Conservation (phyloP, 495 filamentous ascomycete species). For the Aspergillus conjunctus region DNA sequence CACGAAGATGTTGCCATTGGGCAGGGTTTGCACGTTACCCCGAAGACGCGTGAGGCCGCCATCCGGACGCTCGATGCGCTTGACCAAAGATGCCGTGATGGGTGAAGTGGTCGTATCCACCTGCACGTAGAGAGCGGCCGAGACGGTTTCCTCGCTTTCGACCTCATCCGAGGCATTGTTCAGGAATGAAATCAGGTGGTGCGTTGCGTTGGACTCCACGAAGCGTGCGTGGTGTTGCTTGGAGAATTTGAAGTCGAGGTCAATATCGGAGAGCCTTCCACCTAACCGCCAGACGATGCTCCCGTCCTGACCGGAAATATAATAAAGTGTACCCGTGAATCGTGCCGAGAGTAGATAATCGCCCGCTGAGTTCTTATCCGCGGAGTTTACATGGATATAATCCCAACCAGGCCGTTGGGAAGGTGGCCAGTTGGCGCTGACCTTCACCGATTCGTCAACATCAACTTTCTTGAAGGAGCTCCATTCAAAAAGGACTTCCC, state of each 20-base stretch:
- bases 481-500: constrained; percentile 52
- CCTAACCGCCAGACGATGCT: constrained; percentile 60
- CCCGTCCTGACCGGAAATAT: constrained; percentile 58
- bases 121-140: constrained; percentile 55
- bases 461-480: constrained; percentile 44
- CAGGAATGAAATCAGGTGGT: constrained; percentile 53
- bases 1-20: constrained; percentile 56
- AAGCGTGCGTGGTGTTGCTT: constrained; percentile 64
- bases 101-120: constrained; percentile 46
- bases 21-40: constrained; percentile 58
- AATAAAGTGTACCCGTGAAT: constrained; percentile 57
- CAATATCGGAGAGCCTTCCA: constrained; percentile 48
- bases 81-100: constrained; percentile 47
- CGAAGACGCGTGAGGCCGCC: constrained; percentile 57
- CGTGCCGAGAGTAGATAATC: constrained; percentile 63
- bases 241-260: constrained; percentile 54
- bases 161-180: constrained; percentile 56
- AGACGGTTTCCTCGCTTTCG: constrained; percentile 42
- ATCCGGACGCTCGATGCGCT: constrained; percentile 50
- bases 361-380: constrained; percentile 48
- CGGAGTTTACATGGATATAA: constrained; percentile 46
- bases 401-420: constrained; percentile 40
- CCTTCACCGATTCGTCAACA: constrained; percentile 44
- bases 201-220: constrained; percentile 51
- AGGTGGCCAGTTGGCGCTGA: not conserved